Base-by-base conservation (phyloP, 164 flowering plant genomes). In the Chloranthus sessilifolius region DNA sequence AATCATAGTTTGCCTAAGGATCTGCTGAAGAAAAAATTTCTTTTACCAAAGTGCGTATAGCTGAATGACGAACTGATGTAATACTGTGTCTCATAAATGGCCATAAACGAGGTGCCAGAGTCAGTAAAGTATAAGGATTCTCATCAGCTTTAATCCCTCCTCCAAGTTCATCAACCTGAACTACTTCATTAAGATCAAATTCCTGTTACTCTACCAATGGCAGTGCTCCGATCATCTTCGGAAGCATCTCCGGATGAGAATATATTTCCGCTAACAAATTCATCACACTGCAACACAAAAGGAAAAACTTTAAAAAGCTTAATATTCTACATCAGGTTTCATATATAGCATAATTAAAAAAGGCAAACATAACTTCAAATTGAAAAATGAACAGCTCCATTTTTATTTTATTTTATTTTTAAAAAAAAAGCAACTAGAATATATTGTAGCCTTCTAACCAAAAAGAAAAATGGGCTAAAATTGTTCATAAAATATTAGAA, bases 51-150 rank as follows among this genome's bases (percentile, higher is more conserved):
- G 98, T 91, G 43, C 85, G 80, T 42, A 91, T 88, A 48, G 98
- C 95, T 22, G 98, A 76, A 72, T 68, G 67, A 19, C 96, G 88
- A 43, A 91, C 99, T n/a, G 96, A 86, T 55, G 86, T 74, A 30
- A 94, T 94, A 56, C 74, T 86, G 61, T 94, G 99, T 62, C 99
- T 78, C 97, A 88, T 94, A 60, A 94, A 94, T 20, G 97, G 99
- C 99, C 99, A 94, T 35, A 94, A 68, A 26, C 99, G 70, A 33
- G 99, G 99, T 20, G 99, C 97, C 63, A 94, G 57, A 22, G 83
- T 72, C 20, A 96, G 77, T 53, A 94, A 61, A 60, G 70, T 62
- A 51, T 74, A 81, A 10, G 95, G 92, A 60, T 75, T 89, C 47
- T 78, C 96, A 41, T 69, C 71, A 25, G 43, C 41, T 47, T 52